These are phyloP conservation scores for Debaryomyces maramus DNA, from an alignment of 805 yeast genomes.

Conservation along the genomic window DNA sequence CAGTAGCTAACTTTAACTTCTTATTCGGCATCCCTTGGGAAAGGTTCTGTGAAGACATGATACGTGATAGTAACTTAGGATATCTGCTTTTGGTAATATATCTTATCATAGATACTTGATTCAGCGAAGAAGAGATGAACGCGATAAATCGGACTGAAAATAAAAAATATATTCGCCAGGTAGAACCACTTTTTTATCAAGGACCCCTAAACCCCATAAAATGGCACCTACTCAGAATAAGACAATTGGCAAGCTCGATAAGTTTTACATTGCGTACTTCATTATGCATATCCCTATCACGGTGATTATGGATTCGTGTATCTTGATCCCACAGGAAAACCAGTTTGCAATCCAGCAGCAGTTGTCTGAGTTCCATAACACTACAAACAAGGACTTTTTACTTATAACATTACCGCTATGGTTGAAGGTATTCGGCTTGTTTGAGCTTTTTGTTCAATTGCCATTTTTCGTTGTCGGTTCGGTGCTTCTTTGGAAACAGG, in stretches of 20 bases:
- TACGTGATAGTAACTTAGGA: background rate
- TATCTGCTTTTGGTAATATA: background rate
- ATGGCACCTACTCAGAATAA: background rate
- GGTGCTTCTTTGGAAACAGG: constrained; percentile 13
- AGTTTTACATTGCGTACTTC: constrained; percentile 52
- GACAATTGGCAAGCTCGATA: constrained; percentile 23
- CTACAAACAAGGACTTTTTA: constrained; percentile 69
- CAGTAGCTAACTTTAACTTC: background rate
- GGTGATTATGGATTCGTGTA: constrained; percentile 68
- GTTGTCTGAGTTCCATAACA: constrained; percentile 60
- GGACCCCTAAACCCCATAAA: too few relatives aligned
- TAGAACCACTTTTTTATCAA: too few relatives aligned
- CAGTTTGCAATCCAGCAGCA: constrained; percentile 48
- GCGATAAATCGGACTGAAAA: background rate
- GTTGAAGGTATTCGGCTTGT: constrained; percentile 67
- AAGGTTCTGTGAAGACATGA: background rate
- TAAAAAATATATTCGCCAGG: background rate
- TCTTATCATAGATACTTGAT: background rate
- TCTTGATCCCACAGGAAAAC: constrained; percentile 59
- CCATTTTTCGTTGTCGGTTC: constrained; percentile 68
- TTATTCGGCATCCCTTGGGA: background rate
- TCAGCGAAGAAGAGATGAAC: too few relatives aligned
- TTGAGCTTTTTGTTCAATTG: constrained; percentile 74
- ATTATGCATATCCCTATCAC: constrained; percentile 76
- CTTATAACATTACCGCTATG: constrained; percentile 61